These are phyloP conservation scores for Pseudocercospora musae DNA, from an alignment of 2,329 filamentous ascomycete genomes.

Conservation along the genomic window DNA sequence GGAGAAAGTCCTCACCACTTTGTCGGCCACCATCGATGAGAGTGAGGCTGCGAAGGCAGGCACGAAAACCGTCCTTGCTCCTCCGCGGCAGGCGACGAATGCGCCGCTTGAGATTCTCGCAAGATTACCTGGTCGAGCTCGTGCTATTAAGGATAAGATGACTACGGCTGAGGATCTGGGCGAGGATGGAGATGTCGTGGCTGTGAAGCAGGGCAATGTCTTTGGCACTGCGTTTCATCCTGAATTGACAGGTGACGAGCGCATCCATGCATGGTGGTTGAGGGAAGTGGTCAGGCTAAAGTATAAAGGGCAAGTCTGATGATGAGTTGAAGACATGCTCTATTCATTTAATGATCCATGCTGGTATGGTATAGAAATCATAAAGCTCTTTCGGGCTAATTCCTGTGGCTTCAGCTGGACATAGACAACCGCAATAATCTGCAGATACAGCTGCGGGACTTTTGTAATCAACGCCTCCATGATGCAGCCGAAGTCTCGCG, in stretches of 20 bases:
- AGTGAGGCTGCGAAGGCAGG: conserved; percentile 6
- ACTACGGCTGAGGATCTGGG: conserved; percentile 46
- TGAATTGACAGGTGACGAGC: conserved; percentile 79
- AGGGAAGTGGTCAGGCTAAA: conserved; percentile 54
- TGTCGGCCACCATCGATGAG: not conserved
- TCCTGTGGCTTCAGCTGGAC: not conserved
- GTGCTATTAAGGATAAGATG: conserved; percentile 47
- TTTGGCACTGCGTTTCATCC: conserved; percentile 96
- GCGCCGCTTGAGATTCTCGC: conserved; percentile 58
- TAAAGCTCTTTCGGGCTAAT: not conserved
- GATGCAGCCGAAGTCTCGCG: not conserved
- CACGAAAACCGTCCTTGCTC: conserved; percentile 53
- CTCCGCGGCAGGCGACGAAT: conserved; percentile 49
- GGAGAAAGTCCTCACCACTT: conserved; percentile 64
- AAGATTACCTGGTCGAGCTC: conserved; percentile 52
- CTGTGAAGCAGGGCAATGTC: conserved; percentile 84
- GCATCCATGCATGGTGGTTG: conserved; percentile 95
- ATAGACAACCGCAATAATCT: not conserved
- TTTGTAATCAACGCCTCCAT: not conserved
- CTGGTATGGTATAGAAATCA: not conserved
- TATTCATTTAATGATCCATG: not conserved
- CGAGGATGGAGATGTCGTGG: conserved; percentile 73
- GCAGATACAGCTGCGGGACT: not conserved
- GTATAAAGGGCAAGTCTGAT: conserved; percentile 2
- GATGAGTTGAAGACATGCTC: not conserved